These are phyloP conservation scores for Aspergillaceae sp. DNA, from an alignment of 2,329 filamentous ascomycete species.

Conservation along the genomic window DNA sequence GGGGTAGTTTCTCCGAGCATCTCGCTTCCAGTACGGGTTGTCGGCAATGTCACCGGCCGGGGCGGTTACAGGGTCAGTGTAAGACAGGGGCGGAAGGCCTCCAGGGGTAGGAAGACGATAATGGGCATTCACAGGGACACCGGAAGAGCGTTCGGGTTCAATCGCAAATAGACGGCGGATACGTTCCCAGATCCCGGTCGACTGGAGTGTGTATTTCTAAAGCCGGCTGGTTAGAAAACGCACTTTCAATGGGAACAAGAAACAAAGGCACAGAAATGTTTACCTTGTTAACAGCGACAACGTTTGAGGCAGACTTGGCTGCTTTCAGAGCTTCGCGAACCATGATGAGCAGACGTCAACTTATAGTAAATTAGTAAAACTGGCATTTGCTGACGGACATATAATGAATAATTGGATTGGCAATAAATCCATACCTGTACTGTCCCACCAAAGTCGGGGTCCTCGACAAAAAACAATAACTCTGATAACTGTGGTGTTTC, in stretches of 20 bases:
- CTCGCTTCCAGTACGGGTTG: constrained; percentile 95
- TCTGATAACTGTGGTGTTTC: neutral
- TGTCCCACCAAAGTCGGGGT: neutral
- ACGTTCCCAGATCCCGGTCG: constrained; percentile 76
- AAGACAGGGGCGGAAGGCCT: constrained; percentile 57
- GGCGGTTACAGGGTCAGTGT: constrained; percentile 73
- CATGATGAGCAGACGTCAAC: constrained; percentile 25
- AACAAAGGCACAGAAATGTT: neutral
- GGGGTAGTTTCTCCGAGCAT: constrained; percentile 74
- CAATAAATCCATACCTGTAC: neutral
- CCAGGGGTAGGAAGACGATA: constrained; percentile 82
- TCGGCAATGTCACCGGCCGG: constrained; percentile 84
- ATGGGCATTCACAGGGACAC: constrained; percentile 85
- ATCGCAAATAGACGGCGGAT: constrained; percentile 71
- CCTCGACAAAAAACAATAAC: neutral
- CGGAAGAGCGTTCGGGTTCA: constrained; percentile 81
- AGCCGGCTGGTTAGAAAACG: neutral
- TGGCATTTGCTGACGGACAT: too few species aligned
- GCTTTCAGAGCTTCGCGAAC: constrained; percentile 30
- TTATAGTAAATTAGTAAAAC: neutral
- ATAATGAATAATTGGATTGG: too few species aligned
- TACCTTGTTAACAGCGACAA: constrained; percentile 32
- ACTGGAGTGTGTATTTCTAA: constrained; percentile 94
- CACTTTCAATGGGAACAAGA: neutral
- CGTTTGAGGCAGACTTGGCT: constrained; percentile 31